phyloP scores from a whole-genome alignment of 192 early-diverging fungal species.

The Gamsiella multidivaricata region DNA sequence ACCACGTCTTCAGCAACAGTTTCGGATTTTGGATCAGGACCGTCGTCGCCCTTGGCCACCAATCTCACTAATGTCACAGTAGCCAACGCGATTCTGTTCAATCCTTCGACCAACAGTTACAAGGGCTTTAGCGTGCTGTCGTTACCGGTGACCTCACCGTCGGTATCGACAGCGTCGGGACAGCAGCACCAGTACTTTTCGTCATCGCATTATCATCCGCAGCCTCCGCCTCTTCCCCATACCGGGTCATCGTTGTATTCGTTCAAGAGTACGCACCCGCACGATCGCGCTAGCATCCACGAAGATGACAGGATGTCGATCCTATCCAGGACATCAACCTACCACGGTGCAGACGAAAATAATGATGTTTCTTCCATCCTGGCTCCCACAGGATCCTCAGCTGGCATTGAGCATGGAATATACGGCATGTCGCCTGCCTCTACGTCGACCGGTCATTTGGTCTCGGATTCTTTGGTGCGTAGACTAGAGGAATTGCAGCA shows the following conservation, averaged over 20 bases:
- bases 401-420: background rate
- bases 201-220: slow-evolving; percentile 15
- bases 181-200: slow-evolving; percentile 48
- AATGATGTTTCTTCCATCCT: slow-evolving; percentile 20
- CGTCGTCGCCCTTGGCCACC: slow-evolving; percentile 26
- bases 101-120: slow-evolving; percentile 33
- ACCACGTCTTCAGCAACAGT: slow-evolving; percentile 35
- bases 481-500: slow-evolving; percentile 44
- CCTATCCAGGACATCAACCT: slow-evolving; percentile 30
- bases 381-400: background rate
- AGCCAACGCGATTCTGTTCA: slow-evolving; percentile 33
- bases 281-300: background rate
- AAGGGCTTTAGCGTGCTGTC: slow-evolving; percentile 36
- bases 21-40: slow-evolving; percentile 47
- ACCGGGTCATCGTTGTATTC: background rate
- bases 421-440: slow-evolving; percentile 3
- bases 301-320: slow-evolving; percentile 41
- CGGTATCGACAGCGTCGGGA: slow-evolving; percentile 16
- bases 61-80: slow-evolving; percentile 24
- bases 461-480: slow-evolving; percentile 44
- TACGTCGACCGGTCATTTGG: slow-evolving; percentile 11
- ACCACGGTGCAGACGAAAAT: background rate
- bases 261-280: slow-evolving; percentile 1
- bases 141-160: slow-evolving; percentile 32
- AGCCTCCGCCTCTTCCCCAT: background rate